These are phyloP conservation scores for Alternaria sp. DNA, from an alignment of 2,329 filamentous ascomycete species.

Conservation along the genomic window DNA sequence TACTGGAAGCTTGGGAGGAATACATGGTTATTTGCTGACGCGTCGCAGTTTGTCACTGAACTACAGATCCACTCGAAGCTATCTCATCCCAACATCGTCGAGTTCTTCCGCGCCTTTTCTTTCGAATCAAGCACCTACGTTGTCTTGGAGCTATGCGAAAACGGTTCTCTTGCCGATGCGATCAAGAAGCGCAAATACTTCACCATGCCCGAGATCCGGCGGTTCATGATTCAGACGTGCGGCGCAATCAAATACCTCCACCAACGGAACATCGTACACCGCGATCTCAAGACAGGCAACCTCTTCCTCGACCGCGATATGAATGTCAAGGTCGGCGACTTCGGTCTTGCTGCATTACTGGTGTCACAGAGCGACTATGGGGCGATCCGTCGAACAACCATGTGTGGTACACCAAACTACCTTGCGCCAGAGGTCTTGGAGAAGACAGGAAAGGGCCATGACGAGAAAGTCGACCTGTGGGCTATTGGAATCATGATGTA, in stretches of 20 bases:
- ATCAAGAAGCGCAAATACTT: constrained; percentile 89
- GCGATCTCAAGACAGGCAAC: constrained; percentile 97
- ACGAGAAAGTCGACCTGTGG: constrained; percentile 98
- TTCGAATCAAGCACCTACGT: constrained; percentile 91
- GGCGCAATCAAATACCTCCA: constrained; percentile 99
- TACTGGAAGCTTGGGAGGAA: constrained; percentile 47
- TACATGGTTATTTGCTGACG: constrained; percentile 26
- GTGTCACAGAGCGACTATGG: constrained; percentile 90
- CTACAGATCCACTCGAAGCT: constrained; percentile 99
- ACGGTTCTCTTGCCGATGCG: constrained; percentile 97
- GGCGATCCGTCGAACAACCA: constrained; percentile 79
- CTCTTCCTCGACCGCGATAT: constrained; percentile 92
- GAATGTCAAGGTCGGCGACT: constrained; percentile 98
- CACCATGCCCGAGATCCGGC: constrained; percentile 91
- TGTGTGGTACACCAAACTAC: constrained; percentile 98
- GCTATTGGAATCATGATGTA: constrained; percentile 98
- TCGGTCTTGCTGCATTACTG: constrained; percentile 89
- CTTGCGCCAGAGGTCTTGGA: constrained; percentile 96
- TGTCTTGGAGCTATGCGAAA: constrained; percentile 90
- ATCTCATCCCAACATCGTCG: constrained; percentile 92
- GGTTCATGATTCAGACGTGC: constrained; percentile 92
- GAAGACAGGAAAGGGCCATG: constrained; percentile 91
- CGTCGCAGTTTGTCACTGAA: constrained; percentile 72
- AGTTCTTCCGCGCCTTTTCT: constrained; percentile 92
- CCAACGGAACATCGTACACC: constrained; percentile 91